Percentiles rank a stretch among this genome's conserved stretches.
These are phyloP conservation scores for Taphrina wiesneri DNA, from an alignment of 1,139 yeast genomes.

Conservation along the genomic window DNA sequence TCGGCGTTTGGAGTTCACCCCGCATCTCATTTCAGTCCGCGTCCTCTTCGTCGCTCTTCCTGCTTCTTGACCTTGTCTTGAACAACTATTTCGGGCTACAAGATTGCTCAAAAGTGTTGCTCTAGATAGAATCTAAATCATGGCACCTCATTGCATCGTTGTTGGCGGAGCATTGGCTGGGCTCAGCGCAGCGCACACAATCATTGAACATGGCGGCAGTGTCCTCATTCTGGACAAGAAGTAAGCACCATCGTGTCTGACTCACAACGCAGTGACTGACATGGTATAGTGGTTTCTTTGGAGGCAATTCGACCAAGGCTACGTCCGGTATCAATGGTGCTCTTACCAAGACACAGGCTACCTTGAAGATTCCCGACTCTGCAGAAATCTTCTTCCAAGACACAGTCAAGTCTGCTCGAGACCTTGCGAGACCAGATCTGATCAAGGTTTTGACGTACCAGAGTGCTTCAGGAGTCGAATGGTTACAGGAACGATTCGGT, in stretches of 20 bases:
- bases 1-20: background rate
- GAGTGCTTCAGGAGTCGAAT: conserved; percentile 58
- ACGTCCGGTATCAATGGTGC: conserved; percentile 83
- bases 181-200: conserved; percentile 69
- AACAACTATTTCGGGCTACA: background rate
- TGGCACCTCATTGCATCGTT: conserved; percentile 51
- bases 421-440: conserved; percentile 58
- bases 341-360: conserved; percentile 60
- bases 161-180: conserved; percentile 86
- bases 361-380: conserved; percentile 56
- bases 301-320: conserved; percentile 81
- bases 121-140: background rate
- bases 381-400: conserved; percentile 64
- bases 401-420: conserved; percentile 65
- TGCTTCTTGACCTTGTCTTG: background rate
- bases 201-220: conserved; percentile 58
- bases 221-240: conserved; percentile 44
- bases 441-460: conserved; percentile 56
- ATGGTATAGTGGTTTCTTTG: conserved; percentile 49
- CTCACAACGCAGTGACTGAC: conserved; percentile 12
- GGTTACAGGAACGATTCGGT: conserved; percentile 66
- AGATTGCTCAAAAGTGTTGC: no score
- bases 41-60: background rate
- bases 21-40: background rate
- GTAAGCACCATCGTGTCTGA: conserved; percentile 30